Percentiles rank a stretch among this genome's conserved stretches.
Conservation (phyloP, 495 filamentous ascomycete genomes). For the Neurospora sublineolata region DNA sequence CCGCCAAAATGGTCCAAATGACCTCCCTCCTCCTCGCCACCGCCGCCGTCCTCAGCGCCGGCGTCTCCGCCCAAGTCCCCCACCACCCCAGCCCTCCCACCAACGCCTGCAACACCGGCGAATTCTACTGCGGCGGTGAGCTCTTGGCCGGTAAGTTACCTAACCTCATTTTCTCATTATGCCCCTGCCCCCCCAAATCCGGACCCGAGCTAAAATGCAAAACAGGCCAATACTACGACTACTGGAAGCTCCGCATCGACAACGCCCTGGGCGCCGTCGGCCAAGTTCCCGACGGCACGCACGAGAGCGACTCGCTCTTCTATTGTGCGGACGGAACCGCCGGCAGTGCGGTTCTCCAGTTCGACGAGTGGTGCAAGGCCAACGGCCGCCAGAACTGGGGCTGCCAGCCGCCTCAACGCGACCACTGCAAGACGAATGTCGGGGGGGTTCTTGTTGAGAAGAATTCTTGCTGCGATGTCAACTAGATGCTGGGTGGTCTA, state of each 20-base stretch:
- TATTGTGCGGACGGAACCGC: neutral
- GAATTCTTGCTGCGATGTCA: neutral
- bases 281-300: neutral
- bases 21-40: neutral
- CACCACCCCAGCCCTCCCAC: neutral
- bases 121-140: constrained; percentile 4
- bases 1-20: constrained; percentile 3
- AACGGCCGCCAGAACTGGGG: neutral
- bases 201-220: too few species aligned
- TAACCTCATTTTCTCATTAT: too few species aligned
- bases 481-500: neutral
- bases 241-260: constrained; percentile 5
- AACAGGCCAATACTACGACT: neutral
- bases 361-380: constrained; percentile 1
- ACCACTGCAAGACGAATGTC: neutral
- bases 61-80: neutral
- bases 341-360: neutral
- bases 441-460: neutral
- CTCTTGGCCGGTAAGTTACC: neutral
- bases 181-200: neutral
- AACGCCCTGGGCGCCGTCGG: neutral
- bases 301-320: constrained; percentile 4
- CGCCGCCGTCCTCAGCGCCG: neutral
- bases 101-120: neutral
- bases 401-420: constrained; percentile 1